Evolutionary conservation across 768 basidiomycete genomes (phyloP).

Genomic region (Xerocomus potaroensis): DNA sequence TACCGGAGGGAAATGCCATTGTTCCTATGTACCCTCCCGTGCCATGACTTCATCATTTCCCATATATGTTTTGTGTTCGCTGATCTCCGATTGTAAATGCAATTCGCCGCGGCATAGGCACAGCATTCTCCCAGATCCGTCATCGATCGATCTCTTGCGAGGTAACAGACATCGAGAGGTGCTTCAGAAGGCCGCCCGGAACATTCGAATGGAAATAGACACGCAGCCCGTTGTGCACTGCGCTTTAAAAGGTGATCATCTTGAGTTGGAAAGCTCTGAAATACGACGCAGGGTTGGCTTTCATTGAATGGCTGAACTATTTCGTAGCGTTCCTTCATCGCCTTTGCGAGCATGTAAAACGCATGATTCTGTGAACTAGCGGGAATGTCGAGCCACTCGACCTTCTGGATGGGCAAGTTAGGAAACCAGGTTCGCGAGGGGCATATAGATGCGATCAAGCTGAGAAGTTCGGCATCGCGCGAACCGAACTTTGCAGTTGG

Average conservation of each 20-base stretch:
- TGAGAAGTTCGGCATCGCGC: too few species aligned
- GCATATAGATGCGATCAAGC: too few species aligned
- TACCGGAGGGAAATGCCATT: conserved; percentile 12
- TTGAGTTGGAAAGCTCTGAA: neutral
- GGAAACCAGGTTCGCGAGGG: too few species aligned
- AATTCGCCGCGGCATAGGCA: conserved; percentile 1
- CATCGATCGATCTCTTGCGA: conserved; percentile 3
- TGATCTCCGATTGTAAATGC: neutral
- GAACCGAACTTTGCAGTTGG: too few species aligned
- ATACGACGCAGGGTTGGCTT: neutral
- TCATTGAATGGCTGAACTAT: conserved; percentile 8
- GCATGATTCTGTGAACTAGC: conserved; percentile 27
- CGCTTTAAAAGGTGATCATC: conserved; percentile 13
- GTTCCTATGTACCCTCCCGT: neutral
- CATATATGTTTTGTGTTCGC: neutral
- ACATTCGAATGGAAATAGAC: conserved; percentile 9
- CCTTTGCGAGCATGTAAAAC: conserved; percentile 18
- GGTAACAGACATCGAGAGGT: conserved; percentile 7
- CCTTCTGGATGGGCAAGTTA: conserved; percentile 41
- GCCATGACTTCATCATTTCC: conserved; percentile 1
- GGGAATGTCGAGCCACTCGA: conserved; percentile 27
- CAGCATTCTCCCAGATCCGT: conserved; percentile 1
- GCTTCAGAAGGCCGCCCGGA: neutral
- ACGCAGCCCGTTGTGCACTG: conserved; percentile 5
- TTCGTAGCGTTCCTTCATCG: conserved; percentile 25